Evolutionary conservation across 2,329 filamentous ascomycete genomes (phyloP).

Genomic region (Cladophialophora bantiana): DNA sequence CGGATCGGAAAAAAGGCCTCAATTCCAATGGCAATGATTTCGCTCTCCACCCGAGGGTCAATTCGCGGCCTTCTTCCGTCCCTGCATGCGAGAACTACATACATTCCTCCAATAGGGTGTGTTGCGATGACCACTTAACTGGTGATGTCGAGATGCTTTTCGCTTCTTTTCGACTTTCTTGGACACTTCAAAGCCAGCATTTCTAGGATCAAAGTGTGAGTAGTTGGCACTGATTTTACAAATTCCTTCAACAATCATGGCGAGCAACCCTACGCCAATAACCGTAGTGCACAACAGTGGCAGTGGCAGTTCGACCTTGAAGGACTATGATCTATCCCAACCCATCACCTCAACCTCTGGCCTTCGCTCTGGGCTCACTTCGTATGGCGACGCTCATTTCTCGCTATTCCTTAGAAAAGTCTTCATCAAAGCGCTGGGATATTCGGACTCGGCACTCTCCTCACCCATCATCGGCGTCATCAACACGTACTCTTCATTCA

Average conservation of each 20-base stretch:
- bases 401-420: conserved; percentile 76
- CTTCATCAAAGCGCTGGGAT: conserved; percentile 78
- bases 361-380: conserved; percentile 69
- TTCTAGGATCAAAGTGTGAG: background rate
- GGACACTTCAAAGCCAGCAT: background rate
- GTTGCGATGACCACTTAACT: conserved; percentile 7
- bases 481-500: conserved; percentile 76
- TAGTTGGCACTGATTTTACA: background rate
- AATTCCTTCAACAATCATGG: conserved; percentile 4
- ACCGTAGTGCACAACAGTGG: background rate
- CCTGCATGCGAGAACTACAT: background rate
- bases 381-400: conserved; percentile 77
- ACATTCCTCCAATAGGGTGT: conserved; percentile 15
- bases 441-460: conserved; percentile 73
- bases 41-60: background rate
- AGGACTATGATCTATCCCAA: conserved; percentile 65
- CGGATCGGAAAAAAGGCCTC: background rate
- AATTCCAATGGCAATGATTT: background rate
- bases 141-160: background rate
- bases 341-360: conserved; percentile 62
- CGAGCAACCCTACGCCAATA: conserved; percentile 8
- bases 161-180: background rate
- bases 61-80: background rate
- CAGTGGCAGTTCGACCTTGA: conserved; percentile 9
- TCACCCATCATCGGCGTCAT: conserved; percentile 76